Base-by-base conservation (phyloP, 768 basidiomycete genomes). In the Phlebiopsis gigantea region DNA sequence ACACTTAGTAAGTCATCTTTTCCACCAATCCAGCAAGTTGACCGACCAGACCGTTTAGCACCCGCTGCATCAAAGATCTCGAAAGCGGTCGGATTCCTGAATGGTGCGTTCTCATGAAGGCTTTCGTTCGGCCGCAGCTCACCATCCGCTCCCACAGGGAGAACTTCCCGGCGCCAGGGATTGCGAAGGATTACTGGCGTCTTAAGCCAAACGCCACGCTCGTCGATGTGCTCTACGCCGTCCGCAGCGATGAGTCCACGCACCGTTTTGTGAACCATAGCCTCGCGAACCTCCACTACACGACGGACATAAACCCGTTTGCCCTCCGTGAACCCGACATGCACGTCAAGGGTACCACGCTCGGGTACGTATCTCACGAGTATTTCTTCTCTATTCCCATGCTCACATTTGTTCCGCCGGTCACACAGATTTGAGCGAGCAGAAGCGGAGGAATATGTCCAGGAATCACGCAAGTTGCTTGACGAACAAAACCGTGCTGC, bases 211-310 rank as follows among this genome's bases (percentile, higher is more conserved):
- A 88, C 63, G 89, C 93, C 0, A 93, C 81, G 63, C 73, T 98
- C 57, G 75, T 92, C 19, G 96, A 98, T 64, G 87, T 96, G 46
- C 79, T 98, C 48, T 91, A 91, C 65, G 93, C 93, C 30, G 90
- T 98, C 30, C 81, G 95, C 63, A 92, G 90, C 15, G 95, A 98
- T 70, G 95, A 98, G 69, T 82, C 89, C 0, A 93, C 90, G 0
- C 95, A 98, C 66, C 79, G 93, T 49, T 98, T 98, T 65, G 93
- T 96, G 61, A 98, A 98, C 71, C 96, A 98, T 74, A 91, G 89
- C 57, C 76, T 98, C 31, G 96, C 94, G 3, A 94, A 93, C 72
- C 77, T 99, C 49, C 74, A 91, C 61, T 76, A 78, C 28, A 68
- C 78, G 30, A 82, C 80, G 31, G 96, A 98, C 69, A 83, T 92